A percentile compares a stretch with the other conserved stretches of the same genome.
Conservation (phyloP, 768 basidiomycete species). For the Tricholoma sp. region DNA sequence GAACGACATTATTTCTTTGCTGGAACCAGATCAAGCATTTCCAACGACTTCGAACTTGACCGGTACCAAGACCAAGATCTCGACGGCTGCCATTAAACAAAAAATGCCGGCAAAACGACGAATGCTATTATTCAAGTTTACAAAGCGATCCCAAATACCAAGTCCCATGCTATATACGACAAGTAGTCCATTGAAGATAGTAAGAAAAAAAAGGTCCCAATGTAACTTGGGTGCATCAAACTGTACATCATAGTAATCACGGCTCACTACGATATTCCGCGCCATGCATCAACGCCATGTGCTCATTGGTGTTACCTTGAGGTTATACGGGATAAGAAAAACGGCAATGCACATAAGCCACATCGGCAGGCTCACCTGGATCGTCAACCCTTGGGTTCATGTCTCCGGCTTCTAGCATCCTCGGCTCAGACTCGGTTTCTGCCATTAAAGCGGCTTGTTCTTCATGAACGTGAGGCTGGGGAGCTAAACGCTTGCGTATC, state of each 20-base stretch:
- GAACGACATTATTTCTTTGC: too few relatives aligned
- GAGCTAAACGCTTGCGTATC: background rate
- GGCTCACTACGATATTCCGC: background rate
- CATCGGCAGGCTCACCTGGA: background rate
- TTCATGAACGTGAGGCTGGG: background rate
- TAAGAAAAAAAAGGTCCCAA: too few relatives aligned
- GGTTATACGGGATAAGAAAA: background rate
- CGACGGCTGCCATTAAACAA: too few relatives aligned
- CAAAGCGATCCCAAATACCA: too few relatives aligned
- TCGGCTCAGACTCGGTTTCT: background rate
- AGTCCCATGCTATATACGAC: too few relatives aligned
- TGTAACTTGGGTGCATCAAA: too few relatives aligned
- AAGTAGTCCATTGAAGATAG: too few relatives aligned
- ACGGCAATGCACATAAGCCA: background rate
- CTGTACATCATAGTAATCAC: background rate
- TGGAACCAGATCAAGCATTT: too few relatives aligned
- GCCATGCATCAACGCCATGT: background rate
- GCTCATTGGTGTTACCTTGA: background rate
- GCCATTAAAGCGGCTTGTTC: background rate
- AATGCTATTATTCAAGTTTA: too few relatives aligned
- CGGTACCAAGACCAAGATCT: too few relatives aligned
- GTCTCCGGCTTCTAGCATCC: background rate
- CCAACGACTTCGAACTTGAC: too few relatives aligned
- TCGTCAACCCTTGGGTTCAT: background rate
- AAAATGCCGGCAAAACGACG: too few relatives aligned